These are phyloP conservation scores for Leccinum pachyderme DNA, from an alignment of 1,284 basidiomycete species.

Conservation along the genomic window DNA sequence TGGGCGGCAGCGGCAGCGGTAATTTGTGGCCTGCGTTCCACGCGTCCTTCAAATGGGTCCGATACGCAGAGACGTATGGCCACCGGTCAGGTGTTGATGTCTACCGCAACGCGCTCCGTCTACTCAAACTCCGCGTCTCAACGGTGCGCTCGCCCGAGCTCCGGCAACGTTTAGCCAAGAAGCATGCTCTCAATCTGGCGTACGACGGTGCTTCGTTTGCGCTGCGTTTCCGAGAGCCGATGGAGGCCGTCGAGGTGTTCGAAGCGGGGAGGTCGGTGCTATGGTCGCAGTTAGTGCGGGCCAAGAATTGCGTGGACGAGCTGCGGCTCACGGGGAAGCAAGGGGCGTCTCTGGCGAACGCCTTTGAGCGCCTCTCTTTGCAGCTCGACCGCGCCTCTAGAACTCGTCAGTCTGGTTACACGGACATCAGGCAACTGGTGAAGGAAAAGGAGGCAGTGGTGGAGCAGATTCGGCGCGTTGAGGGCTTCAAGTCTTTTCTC, in stretches of 20 bases:
- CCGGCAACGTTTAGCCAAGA: constrained; percentile 15
- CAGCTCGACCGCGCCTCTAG: constrained; percentile 20
- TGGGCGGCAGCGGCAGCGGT: constrained; percentile 14
- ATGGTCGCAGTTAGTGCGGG: constrained; percentile 28
- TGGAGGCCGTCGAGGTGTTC: constrained; percentile 25
- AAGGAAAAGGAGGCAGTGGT: constrained; percentile 24
- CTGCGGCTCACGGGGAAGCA: constrained; percentile 21
- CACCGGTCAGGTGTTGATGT: constrained; percentile 28
- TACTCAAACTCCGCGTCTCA: constrained; percentile 15
- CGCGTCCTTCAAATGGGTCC: constrained; percentile 23
- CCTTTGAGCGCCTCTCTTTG: constrained; percentile 22
- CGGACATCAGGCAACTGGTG: constrained; percentile 19
- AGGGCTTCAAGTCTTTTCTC: constrained; percentile 32
- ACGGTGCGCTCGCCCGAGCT: constrained; percentile 19
- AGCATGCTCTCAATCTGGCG: constrained; percentile 15
- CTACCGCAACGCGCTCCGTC: constrained; percentile 22
- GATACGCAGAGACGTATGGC: constrained; percentile 19
- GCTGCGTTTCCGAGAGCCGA: constrained; percentile 17
- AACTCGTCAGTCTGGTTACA: constrained; percentile 7
- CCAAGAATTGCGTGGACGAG: constrained; percentile 25
- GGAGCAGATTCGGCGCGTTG: constrained; percentile 26
- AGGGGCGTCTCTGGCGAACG: constrained; percentile 21
- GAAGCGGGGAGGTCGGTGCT: constrained; percentile 25
- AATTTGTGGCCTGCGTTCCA: constrained; percentile 21
- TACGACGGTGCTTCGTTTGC: constrained; percentile 23